Percentiles rank a stretch among this genome's conserved stretches.
phyloP scores from a whole-genome alignment of 2,329 filamentous ascomycete genomes.

The Colletotrichum sp. region DNA sequence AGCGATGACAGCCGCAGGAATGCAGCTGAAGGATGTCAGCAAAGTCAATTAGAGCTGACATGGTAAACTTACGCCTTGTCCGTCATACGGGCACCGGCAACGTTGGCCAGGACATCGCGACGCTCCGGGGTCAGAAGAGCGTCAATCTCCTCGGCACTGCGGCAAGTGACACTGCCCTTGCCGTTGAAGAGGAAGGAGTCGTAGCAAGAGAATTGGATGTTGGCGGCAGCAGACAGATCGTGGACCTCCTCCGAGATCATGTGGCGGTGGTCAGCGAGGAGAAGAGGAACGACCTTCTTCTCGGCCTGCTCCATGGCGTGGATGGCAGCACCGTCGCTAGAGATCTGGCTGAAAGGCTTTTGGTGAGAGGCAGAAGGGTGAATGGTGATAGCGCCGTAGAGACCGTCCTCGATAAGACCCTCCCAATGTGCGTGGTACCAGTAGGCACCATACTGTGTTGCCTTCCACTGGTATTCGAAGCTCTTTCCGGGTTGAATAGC shows the following conservation, averaged over 20 bases:
- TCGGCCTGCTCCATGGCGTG: constrained; percentile 52
- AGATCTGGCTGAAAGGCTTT: constrained; percentile 57
- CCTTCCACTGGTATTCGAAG: constrained; percentile 60
- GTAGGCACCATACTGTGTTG: constrained; percentile 60
- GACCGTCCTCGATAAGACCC: constrained; percentile 63
- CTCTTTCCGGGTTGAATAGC: constrained; percentile 50
- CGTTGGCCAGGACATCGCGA: constrained; percentile 27
- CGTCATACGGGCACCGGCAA: constrained; percentile 35
- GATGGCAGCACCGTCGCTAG: constrained; percentile 31
- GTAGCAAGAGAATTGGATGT: constrained; percentile 58
- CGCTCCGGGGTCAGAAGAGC: constrained; percentile 37
- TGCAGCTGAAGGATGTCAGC: constrained; percentile 28
- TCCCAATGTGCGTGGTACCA: constrained; percentile 65
- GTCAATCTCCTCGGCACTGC: constrained; percentile 46
- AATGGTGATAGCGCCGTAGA: constrained; percentile 61
- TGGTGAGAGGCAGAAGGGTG: constrained; percentile 33
- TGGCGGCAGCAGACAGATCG: constrained; percentile 46
- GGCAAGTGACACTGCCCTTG: constrained; percentile 59
- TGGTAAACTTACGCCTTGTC: constrained; percentile 40
- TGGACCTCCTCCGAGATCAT: constrained; percentile 52
- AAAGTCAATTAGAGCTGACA: not conserved
- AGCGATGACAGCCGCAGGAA: constrained; percentile 45
- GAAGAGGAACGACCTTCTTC: constrained; percentile 45
- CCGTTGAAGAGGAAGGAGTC: constrained; percentile 68
- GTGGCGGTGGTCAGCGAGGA: constrained; percentile 62